Conservation (phyloP, 1,284 basidiomycete genomes). For the Marasmius sp. region DNA sequence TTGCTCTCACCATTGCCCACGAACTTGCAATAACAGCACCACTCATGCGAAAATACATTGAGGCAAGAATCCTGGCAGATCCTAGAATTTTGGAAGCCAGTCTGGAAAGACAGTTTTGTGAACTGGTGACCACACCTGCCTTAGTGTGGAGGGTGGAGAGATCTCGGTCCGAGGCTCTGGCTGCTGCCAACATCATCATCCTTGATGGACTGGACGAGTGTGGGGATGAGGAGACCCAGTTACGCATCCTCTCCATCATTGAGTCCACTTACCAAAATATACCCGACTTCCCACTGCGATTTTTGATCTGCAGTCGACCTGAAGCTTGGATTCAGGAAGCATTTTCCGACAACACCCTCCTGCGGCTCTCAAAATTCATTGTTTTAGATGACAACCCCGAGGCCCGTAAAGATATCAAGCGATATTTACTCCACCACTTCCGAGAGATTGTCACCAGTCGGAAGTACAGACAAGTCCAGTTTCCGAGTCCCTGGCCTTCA, state of each 20-base stretch:
- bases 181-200: too few species aligned
- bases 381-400: too few species aligned
- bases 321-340: constrained; percentile 22
- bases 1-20: constrained; percentile 3
- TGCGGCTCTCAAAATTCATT: too few species aligned
- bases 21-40: not conserved
- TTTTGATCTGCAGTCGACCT: constrained; percentile 24
- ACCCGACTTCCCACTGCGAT: constrained; percentile 17
- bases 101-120: not conserved
- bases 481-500: constrained; percentile 18
- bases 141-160: too few species aligned
- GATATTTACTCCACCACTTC: not conserved
- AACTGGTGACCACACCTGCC: not conserved
- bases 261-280: not conserved
- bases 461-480: not conserved
- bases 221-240: not conserved
- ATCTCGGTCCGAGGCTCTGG: not conserved
- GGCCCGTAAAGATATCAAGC: not conserved
- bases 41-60: not conserved
- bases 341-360: too few species aligned
- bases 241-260: not conserved
- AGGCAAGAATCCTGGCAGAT: not conserved
- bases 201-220: constrained; percentile 8
- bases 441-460: not conserved
- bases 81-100: not conserved